Conservation (phyloP, 352 stramenopile species). For the Phytophthora litchii region DNA sequence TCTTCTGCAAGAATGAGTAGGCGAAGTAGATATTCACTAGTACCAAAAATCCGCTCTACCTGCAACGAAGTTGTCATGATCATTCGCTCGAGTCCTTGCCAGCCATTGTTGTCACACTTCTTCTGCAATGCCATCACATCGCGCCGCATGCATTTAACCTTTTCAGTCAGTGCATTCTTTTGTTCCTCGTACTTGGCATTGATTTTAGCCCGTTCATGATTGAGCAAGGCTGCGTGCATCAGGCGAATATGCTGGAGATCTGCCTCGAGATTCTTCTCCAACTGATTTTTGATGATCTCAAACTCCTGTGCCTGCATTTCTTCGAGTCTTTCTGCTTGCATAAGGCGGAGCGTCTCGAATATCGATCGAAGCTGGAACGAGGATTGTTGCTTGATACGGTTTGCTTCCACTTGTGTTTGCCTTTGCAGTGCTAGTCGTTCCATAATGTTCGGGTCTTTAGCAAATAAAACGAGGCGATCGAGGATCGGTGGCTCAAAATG, state of each 20-base stretch:
- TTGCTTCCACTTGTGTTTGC: constrained; percentile 59
- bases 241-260: constrained; percentile 67
- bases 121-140: constrained; percentile 56
- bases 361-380: constrained; percentile 53
- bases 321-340: constrained; percentile 49
- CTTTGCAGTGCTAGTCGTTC: constrained; percentile 53
- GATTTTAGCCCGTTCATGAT: constrained; percentile 67
- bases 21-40: constrained; percentile 73
- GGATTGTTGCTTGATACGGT: constrained; percentile 53
- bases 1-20: constrained; percentile 80
- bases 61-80: constrained; percentile 57
- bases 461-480: constrained; percentile 67
- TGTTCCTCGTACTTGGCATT: constrained; percentile 66
- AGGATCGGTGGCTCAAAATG: constrained; percentile 75
- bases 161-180: constrained; percentile 37
- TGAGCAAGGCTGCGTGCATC: constrained; percentile 63
- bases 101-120: constrained; percentile 53
- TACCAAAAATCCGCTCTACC: constrained; percentile 72
- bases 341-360: constrained; percentile 49
- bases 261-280: constrained; percentile 59
- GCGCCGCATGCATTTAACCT: constrained; percentile 49
- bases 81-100: constrained; percentile 62
- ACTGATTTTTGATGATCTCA: constrained; percentile 43
- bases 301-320: constrained; percentile 41
- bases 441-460: constrained; percentile 68